These are phyloP conservation scores for Capronia americana DNA, from an alignment of 2,329 filamentous ascomycete species.

Conservation along the genomic window DNA sequence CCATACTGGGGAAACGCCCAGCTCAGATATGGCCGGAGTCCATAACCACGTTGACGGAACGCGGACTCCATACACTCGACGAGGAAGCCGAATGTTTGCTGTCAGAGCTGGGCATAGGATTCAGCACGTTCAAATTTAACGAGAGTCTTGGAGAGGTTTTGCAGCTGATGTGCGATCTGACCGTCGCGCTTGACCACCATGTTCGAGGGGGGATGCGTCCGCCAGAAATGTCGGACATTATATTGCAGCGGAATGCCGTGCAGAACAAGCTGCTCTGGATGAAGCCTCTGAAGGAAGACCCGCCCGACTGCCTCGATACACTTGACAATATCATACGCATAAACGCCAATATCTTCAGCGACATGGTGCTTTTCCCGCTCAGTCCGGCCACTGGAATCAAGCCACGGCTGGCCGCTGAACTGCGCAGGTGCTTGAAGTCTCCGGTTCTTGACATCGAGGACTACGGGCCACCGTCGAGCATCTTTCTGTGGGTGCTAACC, in stretches of 20 bases:
- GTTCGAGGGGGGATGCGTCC: not conserved
- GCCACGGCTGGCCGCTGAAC: slow-evolving; percentile 10
- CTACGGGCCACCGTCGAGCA: not conserved
- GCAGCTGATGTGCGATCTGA: slow-evolving; percentile 8
- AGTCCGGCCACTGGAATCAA: slow-evolving; percentile 11
- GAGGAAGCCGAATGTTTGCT: not conserved
- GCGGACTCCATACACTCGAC: slow-evolving; percentile 8
- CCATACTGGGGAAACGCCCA: slow-evolving; percentile 8
- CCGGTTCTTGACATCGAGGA: slow-evolving; percentile 11
- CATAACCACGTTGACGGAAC: slow-evolving; percentile 7
- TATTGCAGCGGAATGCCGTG: slow-evolving; percentile 6
- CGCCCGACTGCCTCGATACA: not conserved
- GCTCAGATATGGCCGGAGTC: slow-evolving; percentile 4
- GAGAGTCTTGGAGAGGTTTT: not conserved
- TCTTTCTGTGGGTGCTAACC: slow-evolving; percentile 12
- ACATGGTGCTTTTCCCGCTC: slow-evolving; percentile 21
- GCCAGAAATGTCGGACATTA: slow-evolving; percentile 1
- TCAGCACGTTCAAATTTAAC: not conserved
- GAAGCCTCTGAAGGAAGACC: not conserved
- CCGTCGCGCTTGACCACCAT: slow-evolving; percentile 15
- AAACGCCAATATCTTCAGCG: slow-evolving; percentile 11
- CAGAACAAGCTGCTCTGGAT: slow-evolving; percentile 16
- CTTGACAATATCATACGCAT: slow-evolving; percentile 12
- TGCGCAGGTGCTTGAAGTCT: slow-evolving; percentile 4
- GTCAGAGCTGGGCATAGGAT: not conserved